Evolutionary conservation across 148 eudicot species (phyloP), one percentile per base, ranked within the genome.

Genomic region (Cornus kousa): DNA sequence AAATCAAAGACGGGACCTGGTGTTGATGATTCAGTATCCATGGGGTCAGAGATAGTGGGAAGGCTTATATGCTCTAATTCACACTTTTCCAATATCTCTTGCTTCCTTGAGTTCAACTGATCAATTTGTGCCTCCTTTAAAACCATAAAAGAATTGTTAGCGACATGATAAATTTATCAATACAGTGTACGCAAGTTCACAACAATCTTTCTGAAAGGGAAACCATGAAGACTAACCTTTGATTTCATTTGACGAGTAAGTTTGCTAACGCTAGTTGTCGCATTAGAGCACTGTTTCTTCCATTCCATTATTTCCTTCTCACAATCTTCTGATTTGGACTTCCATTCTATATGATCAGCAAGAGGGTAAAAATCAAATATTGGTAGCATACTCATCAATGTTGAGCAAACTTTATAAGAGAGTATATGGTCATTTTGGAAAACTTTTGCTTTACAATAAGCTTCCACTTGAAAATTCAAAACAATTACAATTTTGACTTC

Each of bases 41-140:
- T 97, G 31, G 98, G 90, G 67, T 94, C 98, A 65, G 93, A 81
- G 48, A 92, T 76, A 20, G 80, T 90, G 35, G 98, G 98, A 82
- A 97, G 91, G 78, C 62, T 78, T 79, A 97, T 94, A 71, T 89
- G 89, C 77, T 97, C 99, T 68, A 94, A 72, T 23, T 97, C 98
- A 84, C 97, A 94, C 79, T 88, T 90, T 87, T 92, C 99, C 74
- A 85, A 33, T 79, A 97, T 91, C 60, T 94, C 99, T 82, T 97
- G 95, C 89, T 88, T 97, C 82, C 83, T 84, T 77, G 91, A 79
- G 68, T 67, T 80, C 50, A 94, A 83, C 82, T 88, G 97, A 74
- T 91, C 94, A 68, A 91, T 86, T 67, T 87, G 94, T 35, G 91
- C 74, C 77, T 94, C 97, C 99, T 94, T 88, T 73, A 72, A 89